phyloP scores from a whole-genome alignment of 1,284 basidiomycete species.

The Filobasidium uniguttulatum region DNA sequence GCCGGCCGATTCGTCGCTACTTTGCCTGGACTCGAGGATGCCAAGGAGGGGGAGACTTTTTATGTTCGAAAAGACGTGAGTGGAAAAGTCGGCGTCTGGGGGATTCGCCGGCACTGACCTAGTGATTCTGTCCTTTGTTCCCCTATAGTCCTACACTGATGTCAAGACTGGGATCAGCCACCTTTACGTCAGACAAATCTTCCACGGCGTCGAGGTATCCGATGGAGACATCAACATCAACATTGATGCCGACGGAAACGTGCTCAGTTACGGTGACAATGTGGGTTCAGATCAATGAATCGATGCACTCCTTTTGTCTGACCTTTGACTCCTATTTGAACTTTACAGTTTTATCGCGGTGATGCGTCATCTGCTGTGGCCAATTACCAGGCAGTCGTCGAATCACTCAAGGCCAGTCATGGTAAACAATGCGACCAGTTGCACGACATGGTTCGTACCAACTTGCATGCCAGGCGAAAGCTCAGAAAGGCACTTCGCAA shows the following conservation, averaged over 20 bases:
- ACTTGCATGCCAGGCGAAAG: background rate
- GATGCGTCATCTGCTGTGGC: too few species aligned
- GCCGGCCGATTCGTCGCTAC: background rate
- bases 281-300: too few species aligned
- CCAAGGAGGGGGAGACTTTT: slow-evolving; percentile 24
- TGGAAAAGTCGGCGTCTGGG: slow-evolving; percentile 6
- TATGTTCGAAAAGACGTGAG: slow-evolving; percentile 37
- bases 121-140: background rate
- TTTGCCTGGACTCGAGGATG: background rate
- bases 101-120: background rate
- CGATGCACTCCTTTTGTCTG: too few species aligned
- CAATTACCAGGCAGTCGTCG: too few species aligned
- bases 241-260: slow-evolving; percentile 53
- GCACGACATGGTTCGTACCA: background rate
- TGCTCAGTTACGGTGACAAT: slow-evolving; percentile 68
- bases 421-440: too few species aligned
- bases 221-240: slow-evolving; percentile 86
- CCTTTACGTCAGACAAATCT: slow-evolving; percentile 63
- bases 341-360: too few species aligned
- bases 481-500: background rate
- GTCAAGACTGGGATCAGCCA: slow-evolving; percentile 66
- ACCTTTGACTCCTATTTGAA: too few species aligned
- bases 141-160: slow-evolving; percentile 65
- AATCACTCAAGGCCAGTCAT: too few species aligned
- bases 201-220: slow-evolving; percentile 69